Evolutionary conservation across 2,329 filamentous ascomycete species (phyloP), one percentile per base, ranked within the genome.

Genomic region (Diaporthe citri): DNA sequence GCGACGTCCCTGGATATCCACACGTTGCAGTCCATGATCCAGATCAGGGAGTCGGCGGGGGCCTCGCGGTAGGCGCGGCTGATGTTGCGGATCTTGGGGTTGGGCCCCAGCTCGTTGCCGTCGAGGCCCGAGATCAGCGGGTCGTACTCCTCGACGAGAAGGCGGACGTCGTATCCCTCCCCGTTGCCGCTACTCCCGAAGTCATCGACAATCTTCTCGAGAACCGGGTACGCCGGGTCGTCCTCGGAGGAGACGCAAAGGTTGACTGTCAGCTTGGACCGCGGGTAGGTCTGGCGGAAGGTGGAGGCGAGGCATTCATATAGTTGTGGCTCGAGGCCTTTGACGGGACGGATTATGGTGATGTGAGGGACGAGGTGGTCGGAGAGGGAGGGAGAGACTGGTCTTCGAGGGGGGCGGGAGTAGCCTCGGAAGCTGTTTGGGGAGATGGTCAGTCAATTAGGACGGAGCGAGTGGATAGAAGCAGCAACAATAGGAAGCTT

Each of bases 31-130:
- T 99, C 97, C 28, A 97, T 90, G 69, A 98, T 93, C 97, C 97
- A 99, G 31, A 99, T 88, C 36, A 98, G 43, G 22, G 64, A 89
- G 81, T 98, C 95, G 1, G 94, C 93, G 77, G 93, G 93, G 2
- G 95, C 95, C 81, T 98, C 96, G 39, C 95, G 88, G 82, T 98
- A 99, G 3, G 95, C 96, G 57, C 95, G 91, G 82, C 96, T 98
- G 88, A 98, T 95, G 82, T 99, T 99, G 69, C 97, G 90, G 79
- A 99, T 97, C 87, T 99, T 99, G n/a, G 97, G 97, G 81, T 99
- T 99, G 1, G 97, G 97, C 0, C 97, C 97, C 74, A 98, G 88
- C 46, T 66, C 72, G 62, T 88, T 84, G 71, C 88, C 88, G 15
- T 85, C 83, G 43, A 86, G 80, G 41, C 88, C 89, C 71, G 91